These are phyloP conservation scores for Sporopachydermia lactativora DNA, from an alignment of 805 yeast genomes.

Conservation along the genomic window DNA sequence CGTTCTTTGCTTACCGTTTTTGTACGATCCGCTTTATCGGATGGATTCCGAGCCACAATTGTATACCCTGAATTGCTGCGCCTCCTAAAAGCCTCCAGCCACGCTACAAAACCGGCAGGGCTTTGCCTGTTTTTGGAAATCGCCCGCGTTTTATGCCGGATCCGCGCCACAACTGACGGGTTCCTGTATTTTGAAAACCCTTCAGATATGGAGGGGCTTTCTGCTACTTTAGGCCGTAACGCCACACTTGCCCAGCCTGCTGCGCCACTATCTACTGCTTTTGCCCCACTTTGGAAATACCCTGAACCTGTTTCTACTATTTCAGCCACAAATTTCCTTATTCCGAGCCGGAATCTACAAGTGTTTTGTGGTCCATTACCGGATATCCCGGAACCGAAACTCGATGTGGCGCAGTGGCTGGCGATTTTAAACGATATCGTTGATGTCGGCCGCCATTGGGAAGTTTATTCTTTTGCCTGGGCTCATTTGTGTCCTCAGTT, in stretches of 20 bases:
- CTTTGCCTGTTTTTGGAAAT: constrained; percentile 29
- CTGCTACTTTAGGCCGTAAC: constrained; percentile 44
- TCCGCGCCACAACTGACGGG: constrained; percentile 33
- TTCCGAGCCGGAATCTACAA: constrained; percentile 19
- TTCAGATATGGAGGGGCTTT: constrained; percentile 49
- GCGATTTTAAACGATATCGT: constrained; percentile 33
- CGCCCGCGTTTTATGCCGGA: constrained; percentile 37
- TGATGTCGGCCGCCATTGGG: constrained; percentile 51
- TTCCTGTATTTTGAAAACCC: constrained; percentile 37
- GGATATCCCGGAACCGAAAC: neutral
- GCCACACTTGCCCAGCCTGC: constrained; percentile 15
- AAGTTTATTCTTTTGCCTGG: constrained; percentile 47
- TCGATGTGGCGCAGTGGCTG: constrained; percentile 41
- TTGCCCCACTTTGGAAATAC: too few species aligned
- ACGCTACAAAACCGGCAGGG: constrained; percentile 22
- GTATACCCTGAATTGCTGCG: constrained; percentile 4
- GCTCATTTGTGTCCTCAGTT: constrained; percentile 63
- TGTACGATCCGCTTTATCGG: constrained; percentile 7
- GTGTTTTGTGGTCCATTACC: neutral
- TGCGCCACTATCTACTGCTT: too few species aligned
- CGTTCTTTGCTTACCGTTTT: constrained; percentile 13
- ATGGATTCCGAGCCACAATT: neutral
- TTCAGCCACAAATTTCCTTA: constrained; percentile 28
- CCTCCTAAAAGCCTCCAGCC: constrained; percentile 23
- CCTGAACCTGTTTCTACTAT: constrained; percentile 44